Percentiles rank a stretch among this genome's conserved stretches.
phyloP scores from a whole-genome alignment of 352 stramenopile genomes.

The Hyphochytrium catenoides region DNA sequence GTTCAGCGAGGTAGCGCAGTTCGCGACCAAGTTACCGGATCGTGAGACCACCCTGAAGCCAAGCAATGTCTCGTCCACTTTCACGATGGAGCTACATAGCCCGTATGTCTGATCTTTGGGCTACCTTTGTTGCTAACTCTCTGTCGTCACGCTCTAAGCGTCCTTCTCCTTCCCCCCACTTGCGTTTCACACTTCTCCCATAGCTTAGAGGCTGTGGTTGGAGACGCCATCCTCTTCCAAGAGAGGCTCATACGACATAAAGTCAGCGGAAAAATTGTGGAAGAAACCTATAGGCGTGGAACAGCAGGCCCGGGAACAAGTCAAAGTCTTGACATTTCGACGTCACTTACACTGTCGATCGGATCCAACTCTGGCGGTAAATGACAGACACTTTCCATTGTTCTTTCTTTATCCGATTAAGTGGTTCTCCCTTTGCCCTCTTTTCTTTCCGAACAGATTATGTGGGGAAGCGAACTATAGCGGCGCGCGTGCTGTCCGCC shows the following conservation, averaged over 20 bases:
- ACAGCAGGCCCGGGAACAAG: conserved; percentile 16
- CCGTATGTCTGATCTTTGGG: conserved; percentile 3
- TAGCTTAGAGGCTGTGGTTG: conserved; percentile 46
- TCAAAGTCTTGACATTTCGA: conserved; percentile 10
- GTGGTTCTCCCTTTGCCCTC: conserved; percentile 9
- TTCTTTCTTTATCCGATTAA: conserved; percentile 26
- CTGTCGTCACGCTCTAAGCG: conserved; percentile 40
- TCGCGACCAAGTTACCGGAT: conserved; percentile 11
- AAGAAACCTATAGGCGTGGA: conserved; percentile 4
- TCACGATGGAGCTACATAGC: conserved; percentile 26
- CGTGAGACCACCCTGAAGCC: no score
- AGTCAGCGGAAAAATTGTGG: conserved; percentile 5
- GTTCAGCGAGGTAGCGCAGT: conserved; percentile 45
- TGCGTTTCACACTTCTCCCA: no score
- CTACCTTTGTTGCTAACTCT: conserved; percentile 11
- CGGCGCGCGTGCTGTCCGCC: conserved; percentile 28
- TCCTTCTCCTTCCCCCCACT: no score
- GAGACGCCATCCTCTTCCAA: conserved; percentile 72
- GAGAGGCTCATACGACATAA: conserved; percentile 41
- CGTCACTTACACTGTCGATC: conserved; percentile 2
- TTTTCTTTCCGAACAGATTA: conserved; percentile 7
- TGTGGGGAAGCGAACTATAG: conserved; percentile 37
- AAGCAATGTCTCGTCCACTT: no score
- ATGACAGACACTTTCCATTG: conserved; percentile 4
- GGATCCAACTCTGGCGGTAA: conserved; percentile 3